phyloP scores from a whole-genome alignment of 1,139 yeast species.

The Kazachstania sp. region DNA sequence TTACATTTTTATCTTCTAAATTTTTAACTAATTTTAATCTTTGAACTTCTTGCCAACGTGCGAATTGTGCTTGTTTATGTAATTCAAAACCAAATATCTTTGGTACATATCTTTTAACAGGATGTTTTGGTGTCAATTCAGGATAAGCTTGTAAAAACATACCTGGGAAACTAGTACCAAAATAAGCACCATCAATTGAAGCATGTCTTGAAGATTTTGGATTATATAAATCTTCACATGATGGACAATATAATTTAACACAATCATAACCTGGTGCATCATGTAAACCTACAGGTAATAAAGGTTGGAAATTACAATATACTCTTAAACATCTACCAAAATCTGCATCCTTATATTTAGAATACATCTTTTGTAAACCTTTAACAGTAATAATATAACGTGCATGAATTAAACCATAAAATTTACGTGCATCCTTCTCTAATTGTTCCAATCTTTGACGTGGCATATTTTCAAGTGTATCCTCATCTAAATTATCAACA shows the following conservation, averaged over 20 bases:
- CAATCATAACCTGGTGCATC: conserved; percentile 77
- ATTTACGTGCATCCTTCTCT: conserved; percentile 72
- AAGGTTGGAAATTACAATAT: conserved; percentile 77
- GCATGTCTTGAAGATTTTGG: conserved; percentile 86
- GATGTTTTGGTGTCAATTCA: conserved; percentile 73
- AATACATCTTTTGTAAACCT: conserved; percentile 88
- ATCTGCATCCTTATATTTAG: conserved; percentile 84
- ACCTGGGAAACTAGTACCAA: conserved; percentile 94
- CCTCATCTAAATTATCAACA: conserved; percentile 72
- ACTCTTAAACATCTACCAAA: conserved; percentile 96
- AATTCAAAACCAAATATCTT: conserved; percentile 89
- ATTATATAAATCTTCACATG: conserved; percentile 89
- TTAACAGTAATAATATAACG: conserved; percentile 81
- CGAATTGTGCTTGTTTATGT: conserved; percentile 80
- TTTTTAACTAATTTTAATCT: conserved; percentile 48
- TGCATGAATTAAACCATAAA: conserved; percentile 71
- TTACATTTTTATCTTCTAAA: conserved; percentile 28
- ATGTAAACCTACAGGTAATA: conserved; percentile 83
- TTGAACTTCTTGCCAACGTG: conserved; percentile 86
- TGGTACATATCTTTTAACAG: conserved; percentile 74
- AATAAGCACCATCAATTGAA: conserved; percentile 88
- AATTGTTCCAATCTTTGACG: conserved; percentile 48
- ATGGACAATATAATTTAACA: conserved; percentile 88
- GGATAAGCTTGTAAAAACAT: conserved; percentile 93
- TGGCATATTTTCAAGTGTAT: conserved; percentile 40